Base-by-base conservation (phyloP, 768 basidiomycete genomes). In the Trametes meyenii region DNA sequence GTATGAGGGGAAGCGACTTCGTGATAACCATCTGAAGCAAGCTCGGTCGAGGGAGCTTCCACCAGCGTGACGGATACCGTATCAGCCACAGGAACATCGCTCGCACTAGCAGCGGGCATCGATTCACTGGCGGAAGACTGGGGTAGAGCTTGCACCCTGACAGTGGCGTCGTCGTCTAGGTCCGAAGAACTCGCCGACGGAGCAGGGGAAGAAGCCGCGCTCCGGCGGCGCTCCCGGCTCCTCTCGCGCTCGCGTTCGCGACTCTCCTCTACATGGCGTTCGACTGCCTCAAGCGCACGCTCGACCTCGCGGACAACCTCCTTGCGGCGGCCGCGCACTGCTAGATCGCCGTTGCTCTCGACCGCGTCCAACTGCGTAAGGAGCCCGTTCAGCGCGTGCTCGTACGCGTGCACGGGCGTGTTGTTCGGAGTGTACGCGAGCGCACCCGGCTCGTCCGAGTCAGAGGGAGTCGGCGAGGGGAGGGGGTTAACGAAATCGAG, bases 341-440 rank as follows among this genome's bases (percentile, higher is more conserved):
- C 76, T 24, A 76, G 76, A 62, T 86, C 83, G 3, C 89, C 89
- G 50, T 76, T 78, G 63, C 85, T 87, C 35, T 85, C 80, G 29
- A 91, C 77, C 0, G 77, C 79, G 66, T 91, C 89, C 24, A 90
- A 77, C 61, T 79, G 76, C 12, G 77, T 67, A 19, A 92, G 73
- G 24, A 92, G 76, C 42, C 77, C 73, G 52, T 78, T 78, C n/a
- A 90, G 73, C 19, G 81, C 79, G 65, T 89, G 80, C 65, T 86
- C 83, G 72, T 88, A 86, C 63, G 78, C 80, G 56, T 85, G 85
- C 40, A 90, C 74, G 0, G 84, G 80, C 26, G 83, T 80, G 70
- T 90, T 91, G 49, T 70, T 73, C 11, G 82, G 66, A 26, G 83
- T 84, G 76, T 82, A 89, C 4, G 83, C 77, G 11, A 92, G 80